Conservation (phyloP, 2,329 filamentous ascomycete genomes). For the Sclerotinia glacialis region DNA sequence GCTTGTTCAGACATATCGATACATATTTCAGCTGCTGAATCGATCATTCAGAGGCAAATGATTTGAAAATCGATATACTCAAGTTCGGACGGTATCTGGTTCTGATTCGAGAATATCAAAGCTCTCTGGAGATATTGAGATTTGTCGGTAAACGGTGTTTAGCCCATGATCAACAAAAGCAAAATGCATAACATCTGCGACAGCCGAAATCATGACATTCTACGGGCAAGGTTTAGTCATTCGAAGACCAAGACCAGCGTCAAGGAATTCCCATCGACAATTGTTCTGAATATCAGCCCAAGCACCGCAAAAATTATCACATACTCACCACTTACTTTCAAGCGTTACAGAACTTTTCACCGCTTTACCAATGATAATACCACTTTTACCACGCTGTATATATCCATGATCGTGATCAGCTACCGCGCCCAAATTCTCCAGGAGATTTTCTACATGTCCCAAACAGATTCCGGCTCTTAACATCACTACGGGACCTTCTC, state of each 20-base stretch:
- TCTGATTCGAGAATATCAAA: not conserved
- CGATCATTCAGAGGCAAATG: not conserved
- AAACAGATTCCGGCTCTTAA: not conserved
- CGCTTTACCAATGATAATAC: not conserved
- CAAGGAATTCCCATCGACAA: not conserved
- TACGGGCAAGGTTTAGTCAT: not conserved
- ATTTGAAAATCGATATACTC: not conserved
- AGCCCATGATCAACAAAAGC: not conserved
- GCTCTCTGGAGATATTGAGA: not conserved
- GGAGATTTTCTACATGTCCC: not conserved
- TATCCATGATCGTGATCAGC: not conserved
- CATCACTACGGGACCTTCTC: not conserved
- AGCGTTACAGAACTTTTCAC: not conserved
- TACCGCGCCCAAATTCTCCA: too few species aligned
- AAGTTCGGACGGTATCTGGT: not conserved
- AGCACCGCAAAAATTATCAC: not conserved
- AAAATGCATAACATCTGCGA: not conserved
- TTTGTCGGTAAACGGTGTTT: not conserved
- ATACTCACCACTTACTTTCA: not conserved
- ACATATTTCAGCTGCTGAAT: not conserved
- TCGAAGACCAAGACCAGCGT: not conserved
- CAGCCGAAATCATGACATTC: not conserved
- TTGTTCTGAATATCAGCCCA: not conserved
- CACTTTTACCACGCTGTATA: not conserved
- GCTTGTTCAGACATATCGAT: not conserved